Base-by-base conservation (phyloP, 2,329 filamentous ascomycete genomes). In the Fusarium neocosmosporiellum region DNA sequence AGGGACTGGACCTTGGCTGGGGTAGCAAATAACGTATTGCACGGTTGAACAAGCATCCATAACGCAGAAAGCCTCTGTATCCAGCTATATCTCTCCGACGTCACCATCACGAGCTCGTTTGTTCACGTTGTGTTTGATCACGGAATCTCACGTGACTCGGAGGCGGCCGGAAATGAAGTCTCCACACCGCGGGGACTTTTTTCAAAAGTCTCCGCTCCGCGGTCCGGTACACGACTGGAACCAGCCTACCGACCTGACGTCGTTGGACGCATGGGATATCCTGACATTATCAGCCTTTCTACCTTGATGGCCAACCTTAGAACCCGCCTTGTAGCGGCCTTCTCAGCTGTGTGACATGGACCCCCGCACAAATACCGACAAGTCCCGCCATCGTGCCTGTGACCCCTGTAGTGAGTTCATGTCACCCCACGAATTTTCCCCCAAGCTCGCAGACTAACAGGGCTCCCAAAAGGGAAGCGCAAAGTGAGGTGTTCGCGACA, bases 341-440 rank as follows among this genome's bases (percentile, higher is more conserved):
- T 53, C 27, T 53, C 46, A 53, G 46, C 46, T 53, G 46, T 27
- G 46, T 53, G 69, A 33, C 69, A 71, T 71, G 69, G 63, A 62
- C 22, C 27, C 24, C 5, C 65, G 39, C 46, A 66, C 34, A 69
- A 72, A 69, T 59, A 69, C 46, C 68, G 69, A 71, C 31, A 72
- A 71, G 60, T 50, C 27, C 29, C 69, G 72, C 59, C 69, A 71
- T 58, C 69, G 69, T 27, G 69, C 69, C 31, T 71, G 69, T 34
- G 69, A 71, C 39, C 69, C 69, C 10, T 71, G 69, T n/a, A 48
- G 69, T 71, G 6, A 62, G 69, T 29, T n/a, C 27, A 31, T 53
- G 18, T 41, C 11, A 50, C 61, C 50, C 46, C 46, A 53, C 27
- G 46, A 31, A 53, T 31, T 53, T 31, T 20, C 27, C 27, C 27